A percentile compares a stretch with the other conserved stretches of the same genome.
Conservation (phyloP, 148 eudicot genomes). For the Persicaria tinctoria region DNA sequence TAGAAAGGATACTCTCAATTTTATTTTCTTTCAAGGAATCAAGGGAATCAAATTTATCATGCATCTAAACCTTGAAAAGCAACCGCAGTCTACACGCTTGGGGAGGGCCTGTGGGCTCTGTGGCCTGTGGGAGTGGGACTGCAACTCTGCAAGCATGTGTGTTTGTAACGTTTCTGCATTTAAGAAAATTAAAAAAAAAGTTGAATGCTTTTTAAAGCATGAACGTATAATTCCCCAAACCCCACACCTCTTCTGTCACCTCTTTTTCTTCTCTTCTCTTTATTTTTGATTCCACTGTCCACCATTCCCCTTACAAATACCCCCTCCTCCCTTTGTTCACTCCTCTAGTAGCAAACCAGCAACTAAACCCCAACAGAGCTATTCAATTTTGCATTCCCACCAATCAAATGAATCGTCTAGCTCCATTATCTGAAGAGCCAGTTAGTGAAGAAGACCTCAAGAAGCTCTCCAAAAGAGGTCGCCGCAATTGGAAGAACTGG, state of each 20-base stretch:
- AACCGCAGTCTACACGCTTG: neutral
- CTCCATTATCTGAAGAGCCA: conserved; percentile 15
- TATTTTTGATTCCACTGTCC: neutral
- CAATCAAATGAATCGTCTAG: conserved; percentile 17
- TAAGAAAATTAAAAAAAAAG: neutral
- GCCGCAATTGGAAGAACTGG: conserved; percentile 63
- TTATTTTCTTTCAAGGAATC: too few species aligned
- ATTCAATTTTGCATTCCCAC: neutral
- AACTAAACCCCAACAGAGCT: too few species aligned
- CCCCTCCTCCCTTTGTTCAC: too few species aligned
- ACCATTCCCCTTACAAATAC: neutral
- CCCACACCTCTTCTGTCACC: neutral
- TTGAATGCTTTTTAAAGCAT: conserved; percentile 4
- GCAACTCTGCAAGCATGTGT: neutral
- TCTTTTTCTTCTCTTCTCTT: neutral
- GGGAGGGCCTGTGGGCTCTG: neutral
- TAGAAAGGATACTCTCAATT: too few species aligned
- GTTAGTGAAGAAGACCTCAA: conserved; percentile 6
- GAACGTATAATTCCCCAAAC: conserved; percentile 1
- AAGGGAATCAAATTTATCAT: too few species aligned
- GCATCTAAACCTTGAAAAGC: neutral
- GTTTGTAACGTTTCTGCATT: neutral
- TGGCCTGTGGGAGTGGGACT: neutral
- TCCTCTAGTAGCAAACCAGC: too few species aligned
- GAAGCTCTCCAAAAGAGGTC: conserved; percentile 23